Conservation (phyloP, 169 alveolate genomes). For the Eimeria brunetti region DNA sequence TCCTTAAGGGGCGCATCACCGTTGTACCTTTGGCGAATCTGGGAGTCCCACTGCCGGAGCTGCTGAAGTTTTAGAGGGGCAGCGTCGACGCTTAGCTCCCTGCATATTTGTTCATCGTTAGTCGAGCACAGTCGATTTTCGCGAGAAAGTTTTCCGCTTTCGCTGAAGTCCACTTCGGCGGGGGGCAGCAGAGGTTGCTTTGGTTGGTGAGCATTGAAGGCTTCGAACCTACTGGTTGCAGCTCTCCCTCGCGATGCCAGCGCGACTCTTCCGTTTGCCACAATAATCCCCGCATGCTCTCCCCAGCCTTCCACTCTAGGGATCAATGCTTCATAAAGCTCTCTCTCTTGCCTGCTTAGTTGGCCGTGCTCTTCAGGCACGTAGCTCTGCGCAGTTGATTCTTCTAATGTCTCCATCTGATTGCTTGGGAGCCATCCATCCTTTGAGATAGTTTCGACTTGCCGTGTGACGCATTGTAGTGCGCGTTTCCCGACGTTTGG, state of each 20-base stretch:
- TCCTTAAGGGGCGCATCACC: not conserved
- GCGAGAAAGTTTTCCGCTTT: not conserved
- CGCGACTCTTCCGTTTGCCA: not conserved
- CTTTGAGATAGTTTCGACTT: not conserved
- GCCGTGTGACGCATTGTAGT: not conserved
- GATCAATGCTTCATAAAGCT: not conserved
- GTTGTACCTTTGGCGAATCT: constrained; percentile 24
- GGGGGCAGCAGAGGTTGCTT: not conserved
- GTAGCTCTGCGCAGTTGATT: constrained; percentile 37
- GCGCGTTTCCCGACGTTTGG: not conserved
- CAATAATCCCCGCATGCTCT: not conserved
- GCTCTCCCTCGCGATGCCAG: not conserved
- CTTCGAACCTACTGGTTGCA: not conserved
- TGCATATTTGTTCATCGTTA: not conserved
- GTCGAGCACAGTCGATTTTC: not conserved
- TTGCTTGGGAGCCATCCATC: constrained; percentile 50
- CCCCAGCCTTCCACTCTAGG: not conserved
- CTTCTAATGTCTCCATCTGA: constrained; percentile 45
- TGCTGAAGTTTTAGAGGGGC: constrained; percentile 49
- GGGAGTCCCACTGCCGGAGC: constrained; percentile 39
- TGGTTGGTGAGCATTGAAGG: not conserved
- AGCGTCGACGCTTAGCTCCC: constrained; percentile 61
- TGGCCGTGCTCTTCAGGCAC: constrained; percentile 38
- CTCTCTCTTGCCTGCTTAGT: not conserved
- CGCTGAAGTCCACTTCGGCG: not conserved